A percentile compares a stretch with the other conserved stretches of the same genome.
Conservation (phyloP, 2,329 filamentous ascomycete species). For the Conoideocrella luteorostrata region DNA sequence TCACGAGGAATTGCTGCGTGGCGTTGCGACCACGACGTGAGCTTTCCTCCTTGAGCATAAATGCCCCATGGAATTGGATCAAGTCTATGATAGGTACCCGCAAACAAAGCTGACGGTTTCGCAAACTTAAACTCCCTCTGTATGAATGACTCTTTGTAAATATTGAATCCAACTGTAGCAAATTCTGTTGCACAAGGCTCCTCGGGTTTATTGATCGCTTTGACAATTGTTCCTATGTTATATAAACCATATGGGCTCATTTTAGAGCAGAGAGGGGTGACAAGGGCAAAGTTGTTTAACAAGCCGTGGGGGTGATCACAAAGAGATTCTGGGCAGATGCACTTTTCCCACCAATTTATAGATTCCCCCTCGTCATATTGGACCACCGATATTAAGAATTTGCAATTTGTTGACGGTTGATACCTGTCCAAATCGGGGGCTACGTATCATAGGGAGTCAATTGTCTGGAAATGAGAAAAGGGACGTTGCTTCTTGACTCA, state of each 20-base stretch:
- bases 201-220: background rate
- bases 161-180: conserved; percentile 4
- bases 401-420: background rate
- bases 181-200: background rate
- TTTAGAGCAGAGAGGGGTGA: conserved; percentile 1
- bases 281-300: background rate
- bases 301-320: no score
- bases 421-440: background rate
- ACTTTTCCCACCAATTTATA: background rate
- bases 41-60: background rate
- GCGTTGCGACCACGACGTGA: conserved; percentile 3
- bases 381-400: conserved; percentile 5
- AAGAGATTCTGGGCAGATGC: no score
- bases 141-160: conserved; percentile 6
- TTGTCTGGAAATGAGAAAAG: background rate
- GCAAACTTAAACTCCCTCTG: background rate
- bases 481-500: background rate
- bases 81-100: background rate
- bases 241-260: conserved; percentile 7
- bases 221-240: conserved; percentile 2
- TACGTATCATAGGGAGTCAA: background rate
- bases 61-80: background rate
- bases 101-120: background rate
- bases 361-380: conserved; percentile 2
- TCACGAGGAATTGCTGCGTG: background rate